These are phyloP conservation scores for Suillus tomentosus DNA, from an alignment of 768 basidiomycete genomes.

Conservation along the genomic window DNA sequence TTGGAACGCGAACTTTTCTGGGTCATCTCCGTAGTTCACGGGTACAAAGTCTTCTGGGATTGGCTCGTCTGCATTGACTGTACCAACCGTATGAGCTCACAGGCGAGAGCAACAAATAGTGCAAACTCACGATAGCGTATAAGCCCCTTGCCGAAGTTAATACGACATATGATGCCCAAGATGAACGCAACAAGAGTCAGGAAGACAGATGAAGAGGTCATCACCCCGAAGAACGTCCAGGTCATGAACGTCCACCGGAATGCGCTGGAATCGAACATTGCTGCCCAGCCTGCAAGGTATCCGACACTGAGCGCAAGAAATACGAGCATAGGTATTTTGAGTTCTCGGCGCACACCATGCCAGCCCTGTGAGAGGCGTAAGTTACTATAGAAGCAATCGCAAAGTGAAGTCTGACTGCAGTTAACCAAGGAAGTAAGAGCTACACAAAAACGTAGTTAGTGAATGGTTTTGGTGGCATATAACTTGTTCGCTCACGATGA, in stretches of 20 bases:
- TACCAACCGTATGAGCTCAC: constrained; percentile 5
- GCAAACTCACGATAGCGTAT: constrained; percentile 57
- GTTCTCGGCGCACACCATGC: constrained; percentile 73
- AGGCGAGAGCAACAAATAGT: constrained; percentile 5
- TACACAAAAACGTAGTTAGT: constrained; percentile 28
- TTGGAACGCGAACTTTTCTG: constrained; percentile 68
- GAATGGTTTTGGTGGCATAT: constrained; percentile 4
- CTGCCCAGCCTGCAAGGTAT: constrained; percentile 69
- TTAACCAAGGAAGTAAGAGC: constrained; percentile 73
- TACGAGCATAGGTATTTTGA: constrained; percentile 54
- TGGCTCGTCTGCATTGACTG: constrained; percentile 59
- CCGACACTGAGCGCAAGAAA: constrained; percentile 63
- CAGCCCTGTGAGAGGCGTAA: constrained; percentile 53
- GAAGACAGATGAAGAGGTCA: constrained; percentile 57
- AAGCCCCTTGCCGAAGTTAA: constrained; percentile 80
- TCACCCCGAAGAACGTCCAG: constrained; percentile 75
- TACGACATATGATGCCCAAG: constrained; percentile 65
- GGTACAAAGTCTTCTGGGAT: constrained; percentile 45
- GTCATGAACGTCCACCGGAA: constrained; percentile 78
- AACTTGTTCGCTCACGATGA: constrained; percentile 50
- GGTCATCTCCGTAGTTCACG: constrained; percentile 31
- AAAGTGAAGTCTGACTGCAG: constrained; percentile 41
- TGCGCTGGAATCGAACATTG: constrained; percentile 70
- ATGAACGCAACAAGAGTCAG: constrained; percentile 57
- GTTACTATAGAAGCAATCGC: constrained; percentile 8